phyloP scores from a whole-genome alignment of 2,329 filamentous ascomycete genomes.

The Didymella sp. region DNA sequence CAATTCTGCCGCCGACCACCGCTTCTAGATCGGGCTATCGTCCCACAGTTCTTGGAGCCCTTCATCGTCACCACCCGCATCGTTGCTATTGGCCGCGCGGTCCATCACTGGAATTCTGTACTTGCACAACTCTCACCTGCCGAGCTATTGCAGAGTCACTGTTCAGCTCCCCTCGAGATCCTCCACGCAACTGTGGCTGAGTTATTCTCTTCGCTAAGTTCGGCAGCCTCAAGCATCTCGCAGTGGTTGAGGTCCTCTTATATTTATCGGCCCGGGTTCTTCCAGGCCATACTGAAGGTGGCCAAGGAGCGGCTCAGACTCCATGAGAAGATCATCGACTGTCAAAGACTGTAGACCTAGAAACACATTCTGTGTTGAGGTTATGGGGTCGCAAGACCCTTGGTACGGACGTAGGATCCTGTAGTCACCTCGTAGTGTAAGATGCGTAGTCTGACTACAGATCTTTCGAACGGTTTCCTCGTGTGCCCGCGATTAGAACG shows the following conservation, averaged over 20 bases:
- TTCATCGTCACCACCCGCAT: background rate
- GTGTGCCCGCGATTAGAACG: background rate
- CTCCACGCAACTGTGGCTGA: too few species aligned
- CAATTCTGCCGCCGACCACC: slow-evolving; percentile 11
- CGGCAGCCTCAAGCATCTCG: too few species aligned
- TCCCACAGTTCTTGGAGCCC: too few species aligned
- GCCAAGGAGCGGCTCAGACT: background rate
- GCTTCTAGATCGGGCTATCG: background rate
- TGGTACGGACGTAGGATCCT: background rate
- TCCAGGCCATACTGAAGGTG: background rate
- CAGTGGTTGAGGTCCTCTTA: too few species aligned
- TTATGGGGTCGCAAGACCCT: background rate
- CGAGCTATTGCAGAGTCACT: too few species aligned
- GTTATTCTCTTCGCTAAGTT: too few species aligned
- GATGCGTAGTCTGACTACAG: background rate
- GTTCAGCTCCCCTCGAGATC: too few species aligned
- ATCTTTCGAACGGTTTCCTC: background rate
- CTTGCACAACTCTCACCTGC: too few species aligned
- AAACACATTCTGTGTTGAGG: background rate
- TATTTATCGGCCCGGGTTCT: background rate
- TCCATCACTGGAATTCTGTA: too few species aligned
- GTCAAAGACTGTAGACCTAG: background rate
- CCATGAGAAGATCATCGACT: background rate
- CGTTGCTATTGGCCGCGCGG: too few species aligned
- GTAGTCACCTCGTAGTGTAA: background rate